Evolutionary conservation across 78 protist species (phyloP), one percentile per base, ranked within the genome.

Genomic region (Anaeramoeba flamelloides): DNA sequence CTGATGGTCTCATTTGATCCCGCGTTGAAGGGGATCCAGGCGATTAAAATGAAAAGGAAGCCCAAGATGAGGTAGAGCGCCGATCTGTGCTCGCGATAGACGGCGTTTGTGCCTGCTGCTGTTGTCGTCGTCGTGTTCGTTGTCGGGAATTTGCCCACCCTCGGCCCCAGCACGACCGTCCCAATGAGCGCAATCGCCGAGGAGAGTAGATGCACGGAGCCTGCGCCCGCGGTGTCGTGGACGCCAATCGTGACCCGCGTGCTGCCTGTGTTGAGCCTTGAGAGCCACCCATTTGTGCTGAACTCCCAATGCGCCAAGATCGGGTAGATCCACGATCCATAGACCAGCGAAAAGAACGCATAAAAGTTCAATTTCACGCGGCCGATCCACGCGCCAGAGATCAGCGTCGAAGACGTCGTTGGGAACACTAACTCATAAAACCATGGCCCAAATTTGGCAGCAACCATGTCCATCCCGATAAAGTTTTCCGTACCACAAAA

Each of bases 331-430:
- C 26, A 64, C 36, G 30, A 30, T n/a, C 30, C 30, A 30, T 41
- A 8, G 4, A 78, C 8, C 2, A 78, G 41, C 3, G 4, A 78
- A 78, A 1, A 0, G 69, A 39, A 79, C 36, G 37, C 74, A 82
- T 87, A 89, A 34, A 82, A 86, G 0, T 33, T 69, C 34, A 87
- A 40, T 53, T 78, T 74, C 26, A 77, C 41, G 39, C 90, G 75
- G 83, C 89, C 94, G 37, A 91, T 88, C 33, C 85, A 32, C 22
- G 90, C 88, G 30, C 93, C 93, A 75, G 88, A 82, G 36, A 90
- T 90, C 39, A 90, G 87, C 77, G 90, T 90, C 34, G 86, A 75
- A 1, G 90, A 81, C 32, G 91, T 86, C 0, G 90, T 88, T 37
- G 85, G 81, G 77, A 86, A 89, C 69, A 86, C 88, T 80, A 82